Conservation (phyloP, 2,329 filamentous ascomycete species). For the Aspergillus sojae region DNA sequence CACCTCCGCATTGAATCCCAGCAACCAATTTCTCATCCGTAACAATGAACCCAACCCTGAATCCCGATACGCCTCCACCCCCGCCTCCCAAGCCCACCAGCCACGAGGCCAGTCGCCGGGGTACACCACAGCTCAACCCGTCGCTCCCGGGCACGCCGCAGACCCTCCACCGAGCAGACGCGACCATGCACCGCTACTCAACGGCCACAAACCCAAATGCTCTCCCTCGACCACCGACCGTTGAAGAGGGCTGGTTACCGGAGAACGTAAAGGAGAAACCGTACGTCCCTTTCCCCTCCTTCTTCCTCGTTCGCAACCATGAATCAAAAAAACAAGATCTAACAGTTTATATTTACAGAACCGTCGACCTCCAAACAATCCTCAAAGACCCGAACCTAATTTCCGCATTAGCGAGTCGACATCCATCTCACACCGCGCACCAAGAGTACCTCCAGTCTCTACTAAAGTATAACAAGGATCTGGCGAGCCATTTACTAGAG, state of each 20-base stretch:
- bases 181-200: slow-evolving; percentile 11
- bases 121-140: slow-evolving; percentile 60
- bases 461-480: slow-evolving; percentile 70
- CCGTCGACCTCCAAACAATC: slow-evolving; percentile 69
- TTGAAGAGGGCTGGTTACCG: slow-evolving; percentile 75
- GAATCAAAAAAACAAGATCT: neutral
- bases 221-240: slow-evolving; percentile 33
- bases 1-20: neutral
- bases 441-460: slow-evolving; percentile 66
- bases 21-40: slow-evolving; percentile 6
- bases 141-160: slow-evolving; percentile 48
- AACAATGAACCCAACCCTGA: slow-evolving; percentile 37
- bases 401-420: slow-evolving; percentile 72
- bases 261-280: slow-evolving; percentile 76
- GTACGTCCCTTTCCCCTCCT: slow-evolving; percentile 52
- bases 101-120: slow-evolving; percentile 68
- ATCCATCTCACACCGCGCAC: slow-evolving; percentile 70
- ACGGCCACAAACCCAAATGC: slow-evolving; percentile 17
- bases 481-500: slow-evolving; percentile 56
- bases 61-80: slow-evolving; percentile 63
- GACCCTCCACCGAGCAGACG: slow-evolving; percentile 30
- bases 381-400: slow-evolving; percentile 71
- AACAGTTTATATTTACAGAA: slow-evolving; percentile 23
- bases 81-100: slow-evolving; percentile 73
- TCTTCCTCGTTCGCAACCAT: too few species aligned